These are phyloP conservation scores for Suhomyces emberorum DNA, from an alignment of 805 yeast species.

Conservation along the genomic window DNA sequence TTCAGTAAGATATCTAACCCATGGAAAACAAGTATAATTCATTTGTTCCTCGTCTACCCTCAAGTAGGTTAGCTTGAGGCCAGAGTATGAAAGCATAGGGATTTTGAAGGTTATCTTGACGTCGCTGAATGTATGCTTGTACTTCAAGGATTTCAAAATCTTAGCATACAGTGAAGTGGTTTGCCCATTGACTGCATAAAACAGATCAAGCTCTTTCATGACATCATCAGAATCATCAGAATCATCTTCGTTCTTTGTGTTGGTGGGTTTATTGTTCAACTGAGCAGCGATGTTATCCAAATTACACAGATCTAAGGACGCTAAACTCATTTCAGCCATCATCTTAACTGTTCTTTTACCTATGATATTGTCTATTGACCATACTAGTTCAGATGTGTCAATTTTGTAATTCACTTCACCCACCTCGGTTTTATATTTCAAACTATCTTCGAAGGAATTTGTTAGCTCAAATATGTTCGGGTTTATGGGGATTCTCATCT, in stretches of 20 bases:
- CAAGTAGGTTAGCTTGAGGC: constrained; percentile 61
- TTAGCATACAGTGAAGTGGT: constrained; percentile 25
- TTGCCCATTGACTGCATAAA: constrained; percentile 37
- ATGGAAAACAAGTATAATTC: constrained; percentile 68
- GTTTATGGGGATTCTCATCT: constrained; percentile 32
- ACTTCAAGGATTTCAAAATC: constrained; percentile 12
- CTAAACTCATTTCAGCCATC: constrained; percentile 50
- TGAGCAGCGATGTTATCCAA: constrained; percentile 10
- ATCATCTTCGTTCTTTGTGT: background rate
- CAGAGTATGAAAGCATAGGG: constrained; percentile 58
- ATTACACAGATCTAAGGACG: constrained; percentile 17
- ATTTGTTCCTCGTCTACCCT: constrained; percentile 62
- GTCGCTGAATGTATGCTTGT: constrained; percentile 16
- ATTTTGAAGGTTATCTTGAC: constrained; percentile 29
- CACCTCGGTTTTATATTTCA: constrained; percentile 65
- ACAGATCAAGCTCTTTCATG: constrained; percentile 20
- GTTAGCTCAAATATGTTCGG: constrained; percentile 30
- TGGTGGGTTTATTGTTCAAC: constrained; percentile 6
- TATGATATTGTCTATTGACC: constrained; percentile 67
- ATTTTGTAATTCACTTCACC: constrained; percentile 74
- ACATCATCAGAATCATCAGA: constrained; percentile 8
- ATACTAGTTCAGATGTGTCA: constrained; percentile 63
- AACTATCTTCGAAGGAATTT: constrained; percentile 31
- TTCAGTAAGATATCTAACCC: constrained; percentile 59
- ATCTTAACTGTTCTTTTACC: constrained; percentile 56